These are phyloP conservation scores for Takashimella koratensis DNA, from an alignment of 1,284 basidiomycete species.

Conservation along the genomic window DNA sequence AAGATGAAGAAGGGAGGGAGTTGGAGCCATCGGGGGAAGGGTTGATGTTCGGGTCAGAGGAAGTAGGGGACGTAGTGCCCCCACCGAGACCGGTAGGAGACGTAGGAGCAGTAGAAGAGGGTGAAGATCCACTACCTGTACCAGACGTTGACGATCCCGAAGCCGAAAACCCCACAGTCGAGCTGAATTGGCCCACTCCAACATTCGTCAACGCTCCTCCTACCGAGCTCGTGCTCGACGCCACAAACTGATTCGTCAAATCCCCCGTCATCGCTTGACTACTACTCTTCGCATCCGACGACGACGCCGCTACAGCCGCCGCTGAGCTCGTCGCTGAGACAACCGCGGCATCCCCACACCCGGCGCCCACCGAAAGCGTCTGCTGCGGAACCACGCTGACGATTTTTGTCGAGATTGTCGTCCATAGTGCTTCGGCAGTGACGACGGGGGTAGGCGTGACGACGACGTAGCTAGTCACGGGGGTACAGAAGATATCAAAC, in stretches of 20 bases:
- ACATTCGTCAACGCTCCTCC: neutral
- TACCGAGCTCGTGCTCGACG: neutral
- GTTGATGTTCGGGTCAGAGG: neutral
- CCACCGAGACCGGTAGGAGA: too few species aligned
- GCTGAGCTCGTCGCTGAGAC: neutral
- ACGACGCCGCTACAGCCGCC: neutral
- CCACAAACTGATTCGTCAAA: neutral
- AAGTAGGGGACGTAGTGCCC: too few species aligned
- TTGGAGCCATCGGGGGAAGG: neutral
- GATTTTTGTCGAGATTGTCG: neutral
- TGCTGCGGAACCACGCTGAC: conserved; percentile 17
- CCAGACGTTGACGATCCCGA: neutral
- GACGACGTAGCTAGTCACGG: neutral
- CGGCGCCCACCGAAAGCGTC: conserved; percentile 19
- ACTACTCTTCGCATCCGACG: neutral
- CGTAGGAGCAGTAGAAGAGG: neutral
- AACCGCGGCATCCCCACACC: neutral
- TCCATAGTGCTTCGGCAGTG: neutral
- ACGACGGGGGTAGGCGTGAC: conserved; percentile 4
- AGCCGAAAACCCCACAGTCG: neutral
- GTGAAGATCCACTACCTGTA: neutral
- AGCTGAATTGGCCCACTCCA: neutral
- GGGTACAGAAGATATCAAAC: neutral
- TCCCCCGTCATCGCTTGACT: neutral
- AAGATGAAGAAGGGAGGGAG: neutral